Base-by-base conservation (phyloP, 495 filamentous ascomycete species). In the Aspergillus avenaceus region DNA sequence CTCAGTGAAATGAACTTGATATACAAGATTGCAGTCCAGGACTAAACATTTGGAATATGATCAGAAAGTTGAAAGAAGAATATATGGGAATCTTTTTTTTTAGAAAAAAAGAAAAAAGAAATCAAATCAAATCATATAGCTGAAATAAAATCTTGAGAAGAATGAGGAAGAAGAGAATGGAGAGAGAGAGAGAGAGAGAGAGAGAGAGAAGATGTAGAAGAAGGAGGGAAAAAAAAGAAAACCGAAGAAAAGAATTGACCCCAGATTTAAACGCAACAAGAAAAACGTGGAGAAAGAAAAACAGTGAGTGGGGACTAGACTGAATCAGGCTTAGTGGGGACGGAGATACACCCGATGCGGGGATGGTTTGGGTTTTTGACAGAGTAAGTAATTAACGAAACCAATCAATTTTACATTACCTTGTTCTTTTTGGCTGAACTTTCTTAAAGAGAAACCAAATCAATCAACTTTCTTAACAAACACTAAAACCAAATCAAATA, bases 251-350 rank as follows among this genome's bases (percentile, higher is more conserved):
- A 40, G 24, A 27, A 26, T 34, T 8, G 29, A 19, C 44, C 44
- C 44, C 27, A n/a, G 28, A 34, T 46, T 46, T 24, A 34, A n/a
- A 46, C 26, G 29, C 31, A 13, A 28, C n/a, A 25, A 24, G 41
- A 32, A 40, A 56, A 62, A 64, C 61, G 62, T 58, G 60, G 64
- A 65, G 62, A 58, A 58, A 13, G 22, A 5, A 18, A 34, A 38
- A 36, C n/a, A n/a, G n/a, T n/a, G n/a, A n/a, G 31, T 13, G 5
- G 28, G n/a, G 12, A 34, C 31, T 34, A 34, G 13, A 32, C 47
- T 42, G 41, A 7, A 32, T 27, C 4, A 9, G 18, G 43, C 6
- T 13, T 43, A 49, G 24, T 5, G 26, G 19, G n/a, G n/a, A 24
- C 54, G 56, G 52, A 51, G 23, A 28, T 45, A 13, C 52, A 49